A percentile compares a stretch with the other conserved stretches of the same genome.
These are phyloP conservation scores for Staphylotrichum tortipilum DNA, from an alignment of 495 filamentous ascomycete genomes.

Conservation along the genomic window DNA sequence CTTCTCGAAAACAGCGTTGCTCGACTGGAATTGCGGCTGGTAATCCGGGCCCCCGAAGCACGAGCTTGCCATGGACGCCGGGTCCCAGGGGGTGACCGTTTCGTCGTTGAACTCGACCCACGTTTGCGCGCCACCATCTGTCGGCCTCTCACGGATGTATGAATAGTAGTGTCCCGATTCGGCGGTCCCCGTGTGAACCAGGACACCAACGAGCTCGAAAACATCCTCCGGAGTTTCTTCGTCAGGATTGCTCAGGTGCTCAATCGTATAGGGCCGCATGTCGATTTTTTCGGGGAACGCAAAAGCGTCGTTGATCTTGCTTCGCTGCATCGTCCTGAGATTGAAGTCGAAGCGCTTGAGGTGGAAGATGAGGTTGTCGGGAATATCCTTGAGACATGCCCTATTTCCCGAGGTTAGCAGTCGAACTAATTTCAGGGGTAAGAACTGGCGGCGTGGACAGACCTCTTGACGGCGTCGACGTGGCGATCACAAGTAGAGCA, in stretches of 20 bases:
- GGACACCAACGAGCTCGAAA: conserved; percentile 85
- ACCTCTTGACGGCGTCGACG: conserved; percentile 90
- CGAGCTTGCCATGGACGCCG: conserved; percentile 55
- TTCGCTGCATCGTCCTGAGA: conserved; percentile 68
- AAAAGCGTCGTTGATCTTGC: conserved; percentile 95
- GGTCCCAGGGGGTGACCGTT: conserved; percentile 67
- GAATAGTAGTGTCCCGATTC: conserved; percentile 98
- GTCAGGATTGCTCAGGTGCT: conserved; percentile 63
- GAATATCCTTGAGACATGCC: conserved; percentile 86
- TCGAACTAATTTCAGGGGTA: too few species aligned
- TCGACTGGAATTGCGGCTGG: conserved; percentile 35
- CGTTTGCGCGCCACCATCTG: conserved; percentile 34
- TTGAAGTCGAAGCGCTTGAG: conserved; percentile 97
- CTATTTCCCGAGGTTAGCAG: conserved; percentile 30
- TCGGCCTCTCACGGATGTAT: conserved; percentile 74
- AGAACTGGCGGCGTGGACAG: conserved; percentile 11
- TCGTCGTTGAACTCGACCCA: conserved; percentile 97
- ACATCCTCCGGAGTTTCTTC: conserved; percentile 52
- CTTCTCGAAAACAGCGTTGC: conserved; percentile 49
- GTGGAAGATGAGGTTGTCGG: conserved; percentile 92
- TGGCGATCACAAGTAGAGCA: conserved; percentile 85
- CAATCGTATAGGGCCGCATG: conserved; percentile 83
- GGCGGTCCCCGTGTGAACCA: conserved; percentile 87
- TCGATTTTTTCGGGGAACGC: conserved; percentile 77
- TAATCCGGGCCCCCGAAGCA: conserved; percentile 74